Percentiles rank a stretch among this genome's conserved stretches.
These are phyloP conservation scores for Penicillium arizonense DNA, from an alignment of 495 filamentous ascomycete species.

Conservation along the genomic window DNA sequence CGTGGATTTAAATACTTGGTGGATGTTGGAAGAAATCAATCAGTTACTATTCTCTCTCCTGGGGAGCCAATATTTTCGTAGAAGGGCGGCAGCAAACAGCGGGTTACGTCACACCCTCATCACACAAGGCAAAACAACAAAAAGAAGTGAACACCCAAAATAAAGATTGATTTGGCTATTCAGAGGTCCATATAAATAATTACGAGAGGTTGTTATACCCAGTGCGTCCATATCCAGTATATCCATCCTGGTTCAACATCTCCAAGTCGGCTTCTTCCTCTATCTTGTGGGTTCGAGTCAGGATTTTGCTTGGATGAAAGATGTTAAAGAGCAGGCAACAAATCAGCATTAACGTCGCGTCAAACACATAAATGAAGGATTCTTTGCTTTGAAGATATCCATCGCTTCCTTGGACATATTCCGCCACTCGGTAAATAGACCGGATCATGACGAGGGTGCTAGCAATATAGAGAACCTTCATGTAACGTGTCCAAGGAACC, in stretches of 20 bases:
- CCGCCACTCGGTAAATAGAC: constrained; percentile 58
- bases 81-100: too few relatives aligned
- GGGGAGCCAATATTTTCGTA: too few relatives aligned
- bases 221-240: neutral
- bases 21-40: too few relatives aligned
- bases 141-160: too few relatives aligned
- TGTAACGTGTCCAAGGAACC: constrained; percentile 45
- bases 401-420: constrained; percentile 56
- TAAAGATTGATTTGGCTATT: too few relatives aligned
- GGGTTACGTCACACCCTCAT: neutral
- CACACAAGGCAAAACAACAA: neutral
- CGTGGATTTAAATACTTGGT: neutral
- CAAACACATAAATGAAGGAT: constrained; percentile 55
- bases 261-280: constrained; percentile 6
- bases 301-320: constrained; percentile 18
- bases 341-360: constrained; percentile 13
- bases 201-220: neutral
- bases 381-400: constrained; percentile 54
- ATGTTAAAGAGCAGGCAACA: constrained; percentile 49
- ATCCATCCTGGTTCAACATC: constrained; percentile 7
- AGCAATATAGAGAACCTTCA: constrained; percentile 50
- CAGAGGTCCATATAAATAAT: neutral
- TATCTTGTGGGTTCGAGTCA: neutral
- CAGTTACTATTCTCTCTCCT: too few relatives aligned
- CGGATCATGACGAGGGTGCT: constrained; percentile 58